A percentile compares a stretch with the other conserved stretches of the same genome.
Evolutionary conservation across 2,329 filamentous ascomycete species (phyloP).

Genomic region (Alternaria novae-zelandiae): DNA sequence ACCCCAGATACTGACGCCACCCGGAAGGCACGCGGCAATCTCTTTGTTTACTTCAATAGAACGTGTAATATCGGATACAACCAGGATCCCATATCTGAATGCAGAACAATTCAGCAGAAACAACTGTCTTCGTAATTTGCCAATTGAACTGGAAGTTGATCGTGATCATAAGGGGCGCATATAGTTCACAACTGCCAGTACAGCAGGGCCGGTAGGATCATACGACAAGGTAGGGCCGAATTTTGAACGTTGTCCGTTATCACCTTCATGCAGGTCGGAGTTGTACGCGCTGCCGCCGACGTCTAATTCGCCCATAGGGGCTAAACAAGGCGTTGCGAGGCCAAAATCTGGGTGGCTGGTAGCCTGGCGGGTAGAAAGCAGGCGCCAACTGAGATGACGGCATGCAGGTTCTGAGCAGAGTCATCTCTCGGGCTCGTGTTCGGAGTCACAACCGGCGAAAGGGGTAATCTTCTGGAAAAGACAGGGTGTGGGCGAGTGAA

Average conservation of each 20-base stretch:
- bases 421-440: constrained; percentile 27
- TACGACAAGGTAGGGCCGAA: constrained; percentile 15
- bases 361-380: constrained; percentile 13
- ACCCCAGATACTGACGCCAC: not conserved
- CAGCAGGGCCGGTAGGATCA: constrained; percentile 12
- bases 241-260: constrained; percentile 19
- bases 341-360: constrained; percentile 9
- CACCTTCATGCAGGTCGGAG: constrained; percentile 20
- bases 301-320: not conserved
- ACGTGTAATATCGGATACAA: not conserved
- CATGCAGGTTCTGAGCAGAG: constrained; percentile 15
- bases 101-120: not conserved
- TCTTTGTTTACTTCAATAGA: not conserved
- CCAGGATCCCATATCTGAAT: not conserved
- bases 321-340: constrained; percentile 1
- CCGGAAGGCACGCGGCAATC: not conserved
- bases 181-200: constrained; percentile 2
- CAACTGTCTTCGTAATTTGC: not conserved
- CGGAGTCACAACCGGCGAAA: constrained; percentile 29
- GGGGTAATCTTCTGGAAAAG: constrained; percentile 49
- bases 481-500: constrained; percentile 37
- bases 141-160: constrained; percentile 1
- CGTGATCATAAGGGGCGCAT: constrained; percentile 13
- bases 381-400: constrained; percentile 20
- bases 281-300: constrained; percentile 26